Evolutionary conservation across 2,329 filamentous ascomycete species (phyloP).

Genomic region (Neonectria faginata): DNA sequence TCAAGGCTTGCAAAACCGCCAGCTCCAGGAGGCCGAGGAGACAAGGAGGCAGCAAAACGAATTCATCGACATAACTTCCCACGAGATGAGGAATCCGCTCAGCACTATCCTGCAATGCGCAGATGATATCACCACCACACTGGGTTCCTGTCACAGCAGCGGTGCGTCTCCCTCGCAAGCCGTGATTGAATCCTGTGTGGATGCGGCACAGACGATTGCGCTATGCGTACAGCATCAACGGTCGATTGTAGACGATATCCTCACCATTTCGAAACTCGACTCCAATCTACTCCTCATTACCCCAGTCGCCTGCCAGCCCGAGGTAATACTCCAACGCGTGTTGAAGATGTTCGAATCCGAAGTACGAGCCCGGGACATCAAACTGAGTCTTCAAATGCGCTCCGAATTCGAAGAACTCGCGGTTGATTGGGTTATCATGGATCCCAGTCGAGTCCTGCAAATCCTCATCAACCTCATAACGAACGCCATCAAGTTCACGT

Average conservation of each 20-base stretch:
- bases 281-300: slow-evolving; percentile 78
- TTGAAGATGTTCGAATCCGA: slow-evolving; percentile 83
- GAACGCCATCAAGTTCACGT: slow-evolving; percentile 84
- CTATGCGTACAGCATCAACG: slow-evolving; percentile 83
- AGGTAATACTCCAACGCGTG: slow-evolving; percentile 71
- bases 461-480: slow-evolving; percentile 82
- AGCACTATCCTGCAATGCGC: slow-evolving; percentile 78
- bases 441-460: slow-evolving; percentile 80
- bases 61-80: slow-evolving; percentile 79
- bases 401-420: slow-evolving; percentile 65
- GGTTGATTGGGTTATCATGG: slow-evolving; percentile 74
- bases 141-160: slow-evolving; percentile 34
- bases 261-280: slow-evolving; percentile 79
- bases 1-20: slow-evolving; percentile 52
- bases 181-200: slow-evolving; percentile 69
- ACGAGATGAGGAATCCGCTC: slow-evolving; percentile 78
- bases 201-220: slow-evolving; percentile 79
- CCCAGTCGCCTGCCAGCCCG: slow-evolving; percentile 73
- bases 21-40: slow-evolving; percentile 53
- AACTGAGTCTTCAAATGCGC: slow-evolving; percentile 71
- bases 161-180: slow-evolving; percentile 34
- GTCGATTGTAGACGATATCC: slow-evolving; percentile 76
- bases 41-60: slow-evolving; percentile 64
- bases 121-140: slow-evolving; percentile 70
- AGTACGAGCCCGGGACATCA: slow-evolving; percentile 73